Evolutionary conservation across 2,329 filamentous ascomycete species (phyloP).

Genomic region (Colletotrichum sp.): DNA sequence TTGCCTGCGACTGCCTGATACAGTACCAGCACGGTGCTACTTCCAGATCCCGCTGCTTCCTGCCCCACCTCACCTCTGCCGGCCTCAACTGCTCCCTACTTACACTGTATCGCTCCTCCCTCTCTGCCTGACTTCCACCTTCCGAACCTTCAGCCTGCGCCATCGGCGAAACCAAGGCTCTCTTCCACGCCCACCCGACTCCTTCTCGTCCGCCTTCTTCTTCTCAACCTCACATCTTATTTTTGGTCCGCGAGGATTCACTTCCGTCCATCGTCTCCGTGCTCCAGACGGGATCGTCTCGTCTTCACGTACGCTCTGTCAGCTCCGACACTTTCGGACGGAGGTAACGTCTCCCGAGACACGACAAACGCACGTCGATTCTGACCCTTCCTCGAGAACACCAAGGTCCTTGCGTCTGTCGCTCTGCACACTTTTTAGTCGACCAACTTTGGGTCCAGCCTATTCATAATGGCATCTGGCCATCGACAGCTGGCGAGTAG

Average conservation of each 20-base stretch:
- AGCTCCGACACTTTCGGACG: conserved; percentile 13
- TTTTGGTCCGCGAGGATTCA: background rate
- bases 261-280: background rate
- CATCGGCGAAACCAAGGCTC: background rate
- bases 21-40: conserved; percentile 23
- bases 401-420: background rate
- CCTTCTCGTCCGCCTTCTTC: background rate
- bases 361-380: background rate
- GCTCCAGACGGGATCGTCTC: background rate
- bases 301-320: background rate
- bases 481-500: conserved; percentile 2
- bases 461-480: conserved; percentile 5
- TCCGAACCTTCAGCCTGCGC: background rate
- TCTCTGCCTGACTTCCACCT: background rate
- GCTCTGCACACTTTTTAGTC: background rate
- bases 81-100: background rate
- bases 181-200: background rate
- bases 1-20: conserved; percentile 28
- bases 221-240: background rate
- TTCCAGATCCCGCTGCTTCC: background rate
- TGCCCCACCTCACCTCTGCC: background rate
- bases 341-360: background rate
- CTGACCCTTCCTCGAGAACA: background rate
- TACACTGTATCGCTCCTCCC: conserved; percentile 13
- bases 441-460: background rate